Conservation (phyloP, 345 rosid genomes). For the Limnanthes douglasii region DNA sequence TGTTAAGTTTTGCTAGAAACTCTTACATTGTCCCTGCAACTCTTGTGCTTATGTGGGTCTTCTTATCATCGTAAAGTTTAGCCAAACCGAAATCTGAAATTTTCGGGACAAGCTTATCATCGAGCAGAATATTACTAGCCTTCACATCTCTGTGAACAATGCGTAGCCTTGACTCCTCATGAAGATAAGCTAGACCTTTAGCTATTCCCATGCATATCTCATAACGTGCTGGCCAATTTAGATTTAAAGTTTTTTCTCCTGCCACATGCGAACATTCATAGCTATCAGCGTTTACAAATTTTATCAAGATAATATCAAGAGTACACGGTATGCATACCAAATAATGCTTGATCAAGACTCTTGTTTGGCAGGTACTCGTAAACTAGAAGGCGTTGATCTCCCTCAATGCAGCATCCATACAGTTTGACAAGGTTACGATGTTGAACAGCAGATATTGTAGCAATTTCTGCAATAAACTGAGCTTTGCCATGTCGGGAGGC, state of each 20-base stretch:
- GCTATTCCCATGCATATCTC: conserved; percentile 39
- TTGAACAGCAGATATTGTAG: conserved; percentile 13
- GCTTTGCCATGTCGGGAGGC: conserved; percentile 47
- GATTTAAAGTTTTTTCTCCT: conserved; percentile 22
- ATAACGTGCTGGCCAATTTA: conserved; percentile 35
- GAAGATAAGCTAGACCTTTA: conserved; percentile 46
- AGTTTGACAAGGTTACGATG: conserved; percentile 16
- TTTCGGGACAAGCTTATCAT: conserved; percentile 22
- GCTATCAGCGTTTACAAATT: too few species aligned
- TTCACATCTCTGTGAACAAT: conserved; percentile 55
- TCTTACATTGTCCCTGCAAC: conserved; percentile 31
- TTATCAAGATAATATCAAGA: not conserved
- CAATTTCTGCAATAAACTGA: conserved; percentile 54
- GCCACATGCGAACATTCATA: conserved; percentile 9
- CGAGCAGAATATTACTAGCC: conserved; percentile 43
- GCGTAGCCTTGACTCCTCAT: conserved; percentile 45
- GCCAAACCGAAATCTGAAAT: conserved; percentile 30
- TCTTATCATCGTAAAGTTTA: conserved; percentile 21
- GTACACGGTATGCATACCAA: conserved; percentile 5
- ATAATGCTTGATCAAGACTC: conserved; percentile 39
- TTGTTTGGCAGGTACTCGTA: conserved; percentile 41
- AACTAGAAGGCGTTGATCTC: conserved; percentile 25
- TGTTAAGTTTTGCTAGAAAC: too few species aligned
- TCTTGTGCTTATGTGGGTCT: conserved; percentile 27
- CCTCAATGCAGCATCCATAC: conserved; percentile 14